Evolutionary conservation across 331 rosid genomes (phyloP), one percentile per base, ranked within the genome.

Genomic region (Malus hybrid): DNA sequence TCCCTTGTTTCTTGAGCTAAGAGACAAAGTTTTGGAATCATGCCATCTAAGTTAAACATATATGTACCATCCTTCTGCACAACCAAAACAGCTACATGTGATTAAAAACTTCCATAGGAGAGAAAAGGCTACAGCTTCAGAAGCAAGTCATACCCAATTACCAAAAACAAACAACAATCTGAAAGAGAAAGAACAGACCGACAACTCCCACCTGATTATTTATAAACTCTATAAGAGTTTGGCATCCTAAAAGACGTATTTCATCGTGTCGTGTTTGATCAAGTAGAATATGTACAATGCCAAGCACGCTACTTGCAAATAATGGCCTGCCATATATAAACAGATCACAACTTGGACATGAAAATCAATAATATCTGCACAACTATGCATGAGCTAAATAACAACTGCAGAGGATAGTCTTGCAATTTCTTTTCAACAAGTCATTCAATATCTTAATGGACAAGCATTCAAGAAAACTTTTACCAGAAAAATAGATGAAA

Each of bases 11-110:
- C 83, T 83, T 79, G 86, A 67, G 86, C 86, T 76, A 83, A 31
- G 36, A 66, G 83, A 80, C 86, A 79, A 67, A 83, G 79, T 79
- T 79, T 79, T 46, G 83, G 83, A 60, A 83, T 76, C 81, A 83
- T 79, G 63, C 83, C 78, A 69, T 83, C 86, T 61, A 83, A 69
- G 61, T 83, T 83, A 70, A 83, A 83, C 86, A 83, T 79, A 22
- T 83, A 83, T 57, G 86, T 83, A 60, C 86, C 77, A 66, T 79
- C 86, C 72, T 72, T 83, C 86, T 83, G 76, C 78, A 83, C 34
- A 70, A 57, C 19, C 56, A 39, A 57, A 66, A 75, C 44, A 3
- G 63, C 20, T 50, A 72, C 67, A 27, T 2, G 6, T 9, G 8
- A 24, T 67, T 13, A 39, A 39, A 0, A 52, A 0, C 57, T 16